A percentile compares a stretch with the other conserved stretches of the same genome.
These are phyloP conservation scores for Suillus americanus DNA, from an alignment of 768 basidiomycete species.

Conservation along the genomic window DNA sequence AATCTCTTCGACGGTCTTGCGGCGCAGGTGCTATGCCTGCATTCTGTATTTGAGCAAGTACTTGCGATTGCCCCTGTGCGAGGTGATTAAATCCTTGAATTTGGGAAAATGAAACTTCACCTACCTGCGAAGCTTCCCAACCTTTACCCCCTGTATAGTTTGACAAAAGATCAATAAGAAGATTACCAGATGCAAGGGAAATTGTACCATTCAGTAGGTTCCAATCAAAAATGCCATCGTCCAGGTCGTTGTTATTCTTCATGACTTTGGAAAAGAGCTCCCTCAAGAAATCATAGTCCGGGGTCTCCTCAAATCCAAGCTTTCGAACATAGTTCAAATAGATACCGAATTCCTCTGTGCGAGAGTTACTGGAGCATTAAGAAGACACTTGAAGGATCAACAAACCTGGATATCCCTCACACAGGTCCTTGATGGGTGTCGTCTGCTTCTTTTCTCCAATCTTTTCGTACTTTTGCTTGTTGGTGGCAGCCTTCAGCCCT, in stretches of 20 bases:
- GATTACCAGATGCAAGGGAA: background rate
- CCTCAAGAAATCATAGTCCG: constrained; percentile 97
- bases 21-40: constrained; percentile 42
- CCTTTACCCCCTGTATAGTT: constrained; percentile 74
- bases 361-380: constrained; percentile 7
- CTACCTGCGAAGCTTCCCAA: constrained; percentile 83
- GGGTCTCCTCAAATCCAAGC: constrained; percentile 97
- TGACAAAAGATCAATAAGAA: constrained; percentile 1
- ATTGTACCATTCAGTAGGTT: constrained; percentile 79
- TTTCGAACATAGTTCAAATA: constrained; percentile 99
- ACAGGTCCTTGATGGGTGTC: constrained; percentile 95
- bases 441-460: constrained; percentile 99
- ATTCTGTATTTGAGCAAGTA: constrained; percentile 65
- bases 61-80: constrained; percentile 59
- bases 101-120: constrained; percentile 25
- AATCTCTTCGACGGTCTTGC: constrained; percentile 61
- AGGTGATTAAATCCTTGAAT: constrained; percentile 12
- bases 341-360: constrained; percentile 93
- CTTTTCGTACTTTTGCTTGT: constrained; percentile 99
- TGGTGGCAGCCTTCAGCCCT: constrained; percentile 97
- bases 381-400: constrained; percentile 10
- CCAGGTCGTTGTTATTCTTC: constrained; percentile 86
- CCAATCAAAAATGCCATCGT: constrained; percentile 97
- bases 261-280: constrained; percentile 94
- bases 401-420: constrained; percentile 91